These are phyloP conservation scores for Mayamaea pseudoterrestris DNA, from an alignment of 108 stramenopile genomes.

Conservation along the genomic window DNA sequence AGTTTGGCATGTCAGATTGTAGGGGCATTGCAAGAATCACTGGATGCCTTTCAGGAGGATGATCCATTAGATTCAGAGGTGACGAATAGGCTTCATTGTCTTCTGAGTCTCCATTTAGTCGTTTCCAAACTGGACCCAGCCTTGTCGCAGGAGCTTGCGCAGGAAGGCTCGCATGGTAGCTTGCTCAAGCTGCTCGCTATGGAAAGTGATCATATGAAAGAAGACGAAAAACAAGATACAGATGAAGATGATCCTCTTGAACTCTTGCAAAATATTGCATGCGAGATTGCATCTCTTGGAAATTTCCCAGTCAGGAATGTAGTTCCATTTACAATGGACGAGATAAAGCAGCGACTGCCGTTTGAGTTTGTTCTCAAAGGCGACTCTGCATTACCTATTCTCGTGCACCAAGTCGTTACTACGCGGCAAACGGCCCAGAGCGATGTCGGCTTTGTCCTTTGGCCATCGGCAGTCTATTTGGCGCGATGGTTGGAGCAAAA, in stretches of 20 bases:
- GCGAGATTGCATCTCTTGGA: constrained; percentile 35
- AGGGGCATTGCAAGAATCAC: not conserved
- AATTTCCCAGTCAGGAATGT: constrained; percentile 24
- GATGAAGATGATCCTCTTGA: no score
- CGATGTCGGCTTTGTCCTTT: constrained; percentile 82
- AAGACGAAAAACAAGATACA: constrained; percentile 47
- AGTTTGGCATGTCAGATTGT: not conserved
- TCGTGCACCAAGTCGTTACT: constrained; percentile 64
- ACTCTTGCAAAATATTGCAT: constrained; percentile 65
- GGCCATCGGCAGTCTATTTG: constrained; percentile 74
- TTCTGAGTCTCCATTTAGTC: not conserved
- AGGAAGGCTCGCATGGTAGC: not conserved
- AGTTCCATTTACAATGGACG: constrained; percentile 39
- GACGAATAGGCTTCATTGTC: not conserved
- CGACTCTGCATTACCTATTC: constrained; percentile 14
- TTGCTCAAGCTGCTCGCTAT: not conserved
- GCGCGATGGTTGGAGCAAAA: constrained; percentile 55
- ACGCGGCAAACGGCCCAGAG: constrained; percentile 55
- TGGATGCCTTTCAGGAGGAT: not conserved
- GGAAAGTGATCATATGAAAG: not conserved
- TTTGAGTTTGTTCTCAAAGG: constrained; percentile 37
- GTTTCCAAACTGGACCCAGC: not conserved
- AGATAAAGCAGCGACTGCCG: constrained; percentile 43
- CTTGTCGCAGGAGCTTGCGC: not conserved
- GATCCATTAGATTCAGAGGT: not conserved